phyloP scores from a whole-genome alignment of 2,329 filamentous ascomycete genomes.

The Paraphaeosphaeria minitans region DNA sequence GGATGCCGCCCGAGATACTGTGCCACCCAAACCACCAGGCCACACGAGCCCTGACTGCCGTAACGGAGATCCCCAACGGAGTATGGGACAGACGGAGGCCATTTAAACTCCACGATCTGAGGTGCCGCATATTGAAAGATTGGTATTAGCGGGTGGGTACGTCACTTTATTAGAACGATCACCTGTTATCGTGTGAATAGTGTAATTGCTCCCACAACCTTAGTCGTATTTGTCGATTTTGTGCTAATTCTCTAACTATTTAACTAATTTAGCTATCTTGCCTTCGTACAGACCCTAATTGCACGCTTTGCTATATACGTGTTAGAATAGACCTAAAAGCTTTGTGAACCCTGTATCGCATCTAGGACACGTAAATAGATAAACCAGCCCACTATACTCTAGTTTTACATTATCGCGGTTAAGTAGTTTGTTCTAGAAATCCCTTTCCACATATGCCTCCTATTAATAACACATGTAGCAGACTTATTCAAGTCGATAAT shows the following conservation, averaged over 20 bases:
- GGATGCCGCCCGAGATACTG: too few species aligned
- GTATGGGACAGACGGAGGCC: too few species aligned
- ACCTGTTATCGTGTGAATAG: too few species aligned
- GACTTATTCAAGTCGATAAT: background rate
- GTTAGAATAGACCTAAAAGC: constrained; percentile 18
- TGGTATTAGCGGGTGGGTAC: too few species aligned
- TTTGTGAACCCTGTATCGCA: constrained; percentile 14
- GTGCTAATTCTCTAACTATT: constrained; percentile 15
- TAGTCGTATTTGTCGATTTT: constrained; percentile 8
- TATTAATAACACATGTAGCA: background rate
- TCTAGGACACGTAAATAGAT: constrained; percentile 6
- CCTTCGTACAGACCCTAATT: constrained; percentile 13
- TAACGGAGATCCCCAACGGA: too few species aligned
- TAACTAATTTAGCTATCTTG: constrained; percentile 19
- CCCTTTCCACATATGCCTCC: constrained; percentile 4
- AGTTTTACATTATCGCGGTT: constrained; percentile 5
- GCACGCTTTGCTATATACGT: constrained; percentile 18
- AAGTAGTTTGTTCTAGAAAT: constrained; percentile 5
- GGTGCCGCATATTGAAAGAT: too few species aligned
- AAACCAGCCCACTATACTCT: constrained; percentile 5
- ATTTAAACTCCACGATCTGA: too few species aligned
- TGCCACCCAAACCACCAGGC: too few species aligned
- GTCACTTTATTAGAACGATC: too few species aligned
- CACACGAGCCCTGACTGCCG: too few species aligned
- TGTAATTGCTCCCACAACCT: background rate